Percentiles rank a stretch among this genome's conserved stretches.
Conservation (phyloP, 2,329 filamentous ascomycete species). For the Botrytis galanthina region DNA sequence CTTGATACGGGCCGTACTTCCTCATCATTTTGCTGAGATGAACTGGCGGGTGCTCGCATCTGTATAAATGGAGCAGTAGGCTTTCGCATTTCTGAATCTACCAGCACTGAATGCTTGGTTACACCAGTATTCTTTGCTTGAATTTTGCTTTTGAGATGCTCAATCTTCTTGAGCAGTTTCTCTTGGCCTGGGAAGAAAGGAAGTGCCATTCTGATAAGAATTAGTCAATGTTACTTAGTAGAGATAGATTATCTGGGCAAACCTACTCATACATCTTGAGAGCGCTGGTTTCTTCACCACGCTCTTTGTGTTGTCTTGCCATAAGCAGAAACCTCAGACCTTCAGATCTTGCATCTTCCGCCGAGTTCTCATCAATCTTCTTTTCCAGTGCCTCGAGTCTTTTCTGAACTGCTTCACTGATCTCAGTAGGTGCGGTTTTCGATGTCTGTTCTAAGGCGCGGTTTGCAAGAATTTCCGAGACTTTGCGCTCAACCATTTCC, state of each 20-base stretch:
- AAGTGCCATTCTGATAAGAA: constrained; percentile 61
- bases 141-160: constrained; percentile 56
- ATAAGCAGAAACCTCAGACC: constrained; percentile 85
- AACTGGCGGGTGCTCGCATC: constrained; percentile 28
- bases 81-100: constrained; percentile 25
- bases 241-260: background rate
- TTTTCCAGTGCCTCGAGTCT: constrained; percentile 82
- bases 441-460: constrained; percentile 59
- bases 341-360: constrained; percentile 74
- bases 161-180: constrained; percentile 71
- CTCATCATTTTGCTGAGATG: constrained; percentile 28
- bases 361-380: constrained; percentile 66
- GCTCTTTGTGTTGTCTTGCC: constrained; percentile 84
- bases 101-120: constrained; percentile 2
- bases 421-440: constrained; percentile 45
- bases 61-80: constrained; percentile 30
- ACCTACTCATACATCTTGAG: constrained; percentile 67
- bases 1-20: constrained; percentile 32
- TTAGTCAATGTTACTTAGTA: background rate
- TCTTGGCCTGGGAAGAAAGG: constrained; percentile 83
- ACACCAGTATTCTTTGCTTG: constrained; percentile 39
- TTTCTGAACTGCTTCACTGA: constrained; percentile 75
- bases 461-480: constrained; percentile 84
- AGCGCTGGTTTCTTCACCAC: constrained; percentile 74
- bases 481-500: constrained; percentile 87